Percentiles rank a stretch among this genome's conserved stretches.
These are phyloP conservation scores for Arthrobotrys conoides DNA, from an alignment of 2,329 filamentous ascomycete species.

Conservation along the genomic window DNA sequence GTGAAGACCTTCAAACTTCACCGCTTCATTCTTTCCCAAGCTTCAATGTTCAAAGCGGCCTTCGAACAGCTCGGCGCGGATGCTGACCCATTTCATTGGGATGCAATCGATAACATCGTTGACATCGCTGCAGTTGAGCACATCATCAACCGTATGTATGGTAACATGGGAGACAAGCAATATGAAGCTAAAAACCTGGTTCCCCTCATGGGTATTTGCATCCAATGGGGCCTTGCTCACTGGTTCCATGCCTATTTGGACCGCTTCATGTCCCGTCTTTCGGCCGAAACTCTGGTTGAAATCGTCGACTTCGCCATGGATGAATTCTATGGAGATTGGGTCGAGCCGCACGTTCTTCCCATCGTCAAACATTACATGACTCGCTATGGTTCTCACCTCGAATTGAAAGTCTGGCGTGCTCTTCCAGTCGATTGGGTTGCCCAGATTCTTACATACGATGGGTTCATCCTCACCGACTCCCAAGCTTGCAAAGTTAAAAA, in stretches of 20 bases:
- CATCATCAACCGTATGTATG: slow-evolving; percentile 54
- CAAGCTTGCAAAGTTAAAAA: slow-evolving; percentile 23
- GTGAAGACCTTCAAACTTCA: slow-evolving; percentile 33
- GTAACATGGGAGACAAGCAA: slow-evolving; percentile 50
- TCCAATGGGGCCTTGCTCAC: slow-evolving; percentile 36
- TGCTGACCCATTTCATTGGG: slow-evolving; percentile 21
- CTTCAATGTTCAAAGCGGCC: slow-evolving; percentile 36
- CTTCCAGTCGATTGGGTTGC: slow-evolving; percentile 43
- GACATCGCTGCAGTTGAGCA: slow-evolving; percentile 43
- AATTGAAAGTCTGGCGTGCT: slow-evolving; percentile 34
- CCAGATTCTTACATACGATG: slow-evolving; percentile 39
- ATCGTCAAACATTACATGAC: slow-evolving; percentile 51
- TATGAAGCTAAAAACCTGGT: slow-evolving; percentile 57
- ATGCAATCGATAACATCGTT: slow-evolving; percentile 41
- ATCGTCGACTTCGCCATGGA: slow-evolving; percentile 33
- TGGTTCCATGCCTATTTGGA: slow-evolving; percentile 54
- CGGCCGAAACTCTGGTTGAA: slow-evolving; percentile 9
- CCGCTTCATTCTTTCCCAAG: slow-evolving; percentile 49
- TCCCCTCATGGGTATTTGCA: slow-evolving; percentile 36
- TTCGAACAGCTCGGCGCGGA: slow-evolving; percentile 22
- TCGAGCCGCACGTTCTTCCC: slow-evolving; percentile 39
- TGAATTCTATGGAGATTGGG: slow-evolving; percentile 25
- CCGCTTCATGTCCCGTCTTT: slow-evolving; percentile 39
- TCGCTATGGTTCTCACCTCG: slow-evolving; percentile 42
- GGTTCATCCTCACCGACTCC: slow-evolving; percentile 33